phyloP scores from a whole-genome alignment of 2,329 filamentous ascomycete species.

The Dendryphion nanum region DNA sequence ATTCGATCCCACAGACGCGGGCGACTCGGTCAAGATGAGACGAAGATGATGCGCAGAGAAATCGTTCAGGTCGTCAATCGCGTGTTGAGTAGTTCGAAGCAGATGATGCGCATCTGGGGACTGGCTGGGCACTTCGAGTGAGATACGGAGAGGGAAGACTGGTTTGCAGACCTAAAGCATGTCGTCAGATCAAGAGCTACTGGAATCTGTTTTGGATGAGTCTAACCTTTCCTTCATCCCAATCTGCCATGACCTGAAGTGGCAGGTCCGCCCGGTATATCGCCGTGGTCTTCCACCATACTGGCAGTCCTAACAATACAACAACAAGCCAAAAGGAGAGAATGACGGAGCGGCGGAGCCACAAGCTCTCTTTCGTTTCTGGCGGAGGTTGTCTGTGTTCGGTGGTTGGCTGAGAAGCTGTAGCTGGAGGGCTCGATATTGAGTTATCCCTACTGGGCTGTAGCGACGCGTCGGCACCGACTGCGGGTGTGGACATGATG shows the following conservation, averaged over 20 bases:
- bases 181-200: not conserved
- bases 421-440: too few relatives aligned
- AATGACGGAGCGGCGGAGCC: constrained; percentile 72
- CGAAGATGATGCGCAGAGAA: constrained; percentile 82
- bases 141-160: constrained; percentile 82
- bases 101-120: constrained; percentile 69
- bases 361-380: constrained; percentile 68
- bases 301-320: constrained; percentile 76
- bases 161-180: constrained; percentile 75
- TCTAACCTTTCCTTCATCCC: constrained; percentile 81
- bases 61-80: constrained; percentile 82
- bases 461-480: constrained; percentile 3
- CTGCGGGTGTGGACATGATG: too few relatives aligned
- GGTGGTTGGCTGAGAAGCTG: too few relatives aligned
- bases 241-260: constrained; percentile 80
- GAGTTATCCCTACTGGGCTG: too few relatives aligned
- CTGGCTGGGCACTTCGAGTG: constrained; percentile 69
- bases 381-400: constrained; percentile 65
- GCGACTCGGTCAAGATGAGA: constrained; percentile 56
- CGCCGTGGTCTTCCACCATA: constrained; percentile 95
- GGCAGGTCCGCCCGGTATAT: constrained; percentile 87
- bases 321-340: constrained; percentile 90
- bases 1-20: constrained; percentile 24
- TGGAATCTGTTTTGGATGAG: not conserved
- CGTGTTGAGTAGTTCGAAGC: constrained; percentile 77